phyloP scores from a whole-genome alignment of 1,284 basidiomycete species.

The Cryptococcus sp. region DNA sequence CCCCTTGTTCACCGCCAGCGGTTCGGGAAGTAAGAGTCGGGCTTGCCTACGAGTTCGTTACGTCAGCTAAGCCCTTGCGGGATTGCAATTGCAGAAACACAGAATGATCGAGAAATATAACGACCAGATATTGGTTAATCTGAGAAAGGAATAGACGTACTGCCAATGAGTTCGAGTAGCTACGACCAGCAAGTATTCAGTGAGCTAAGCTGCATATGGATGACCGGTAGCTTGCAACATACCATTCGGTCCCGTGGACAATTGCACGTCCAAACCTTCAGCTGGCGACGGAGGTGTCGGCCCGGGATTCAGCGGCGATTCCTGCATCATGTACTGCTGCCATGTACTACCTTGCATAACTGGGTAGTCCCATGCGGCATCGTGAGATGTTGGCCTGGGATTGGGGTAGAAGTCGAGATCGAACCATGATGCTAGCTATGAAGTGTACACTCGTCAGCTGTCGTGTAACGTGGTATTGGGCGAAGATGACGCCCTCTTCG shows the following conservation, averaged over 20 bases:
- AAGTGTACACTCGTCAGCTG: neutral
- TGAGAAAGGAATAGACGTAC: conserved; percentile 15
- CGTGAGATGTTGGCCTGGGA: conserved; percentile 14
- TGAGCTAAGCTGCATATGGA: neutral
- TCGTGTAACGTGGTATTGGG: too few relatives aligned
- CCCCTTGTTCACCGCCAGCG: conserved; percentile 52
- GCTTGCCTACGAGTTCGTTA: conserved; percentile 33
- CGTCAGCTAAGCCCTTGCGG: neutral
- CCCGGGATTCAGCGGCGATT: conserved; percentile 47
- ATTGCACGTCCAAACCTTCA: conserved; percentile 42
- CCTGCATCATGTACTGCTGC: conserved; percentile 38
- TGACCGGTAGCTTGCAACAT: conserved; percentile 9
- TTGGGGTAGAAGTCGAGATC: conserved; percentile 47
- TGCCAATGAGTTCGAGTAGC: conserved; percentile 52
- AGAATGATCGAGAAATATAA: neutral
- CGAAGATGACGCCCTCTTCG: too few relatives aligned
- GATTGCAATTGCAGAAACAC: neutral
- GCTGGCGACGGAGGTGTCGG: conserved; percentile 42
- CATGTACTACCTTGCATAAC: conserved; percentile 28
- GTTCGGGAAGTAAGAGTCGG: conserved; percentile 48
- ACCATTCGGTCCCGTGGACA: conserved; percentile 51
- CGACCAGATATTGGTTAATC: neutral
- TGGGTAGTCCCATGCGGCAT: conserved; percentile 36
- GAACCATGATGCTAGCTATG: conserved; percentile 52
- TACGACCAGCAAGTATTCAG: conserved; percentile 14